Conservation (phyloP, 2,329 filamentous ascomycete species). For the Lachnellula suecica region DNA sequence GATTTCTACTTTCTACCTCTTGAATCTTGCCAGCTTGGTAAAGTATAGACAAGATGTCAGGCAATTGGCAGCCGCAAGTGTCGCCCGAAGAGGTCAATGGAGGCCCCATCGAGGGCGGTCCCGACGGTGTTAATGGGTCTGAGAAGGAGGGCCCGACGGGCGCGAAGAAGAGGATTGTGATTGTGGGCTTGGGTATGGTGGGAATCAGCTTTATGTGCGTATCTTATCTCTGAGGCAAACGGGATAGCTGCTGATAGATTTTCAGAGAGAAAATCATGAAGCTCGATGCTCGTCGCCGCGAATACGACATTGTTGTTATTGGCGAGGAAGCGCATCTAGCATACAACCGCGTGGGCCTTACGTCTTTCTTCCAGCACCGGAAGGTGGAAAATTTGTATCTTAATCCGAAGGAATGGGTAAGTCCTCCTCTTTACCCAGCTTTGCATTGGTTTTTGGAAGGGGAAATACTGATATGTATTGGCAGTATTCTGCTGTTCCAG, state of each 20-base stretch:
- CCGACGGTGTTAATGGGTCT: conserved; percentile 25
- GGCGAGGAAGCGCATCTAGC: conserved; percentile 86
- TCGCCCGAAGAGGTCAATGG: conserved; percentile 22
- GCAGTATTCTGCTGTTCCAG: conserved; percentile 37
- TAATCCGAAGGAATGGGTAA: conserved; percentile 79
- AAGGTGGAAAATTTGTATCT: conserved; percentile 85
- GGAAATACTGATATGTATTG: not conserved
- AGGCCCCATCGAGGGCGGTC: conserved; percentile 19
- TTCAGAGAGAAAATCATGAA: conserved; percentile 84
- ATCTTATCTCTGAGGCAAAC: not conserved
- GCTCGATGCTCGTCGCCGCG: conserved; percentile 70
- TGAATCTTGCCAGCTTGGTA: too few species aligned
- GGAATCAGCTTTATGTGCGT: conserved; percentile 84
- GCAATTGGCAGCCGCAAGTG: conserved; percentile 28
- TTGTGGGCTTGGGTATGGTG: conserved; percentile 91
- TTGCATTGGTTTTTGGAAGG: too few species aligned
- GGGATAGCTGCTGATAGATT: not conserved
- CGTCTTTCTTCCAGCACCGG: conserved; percentile 84
- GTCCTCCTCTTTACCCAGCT: conserved; percentile 17
- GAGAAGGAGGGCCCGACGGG: conserved; percentile 21
- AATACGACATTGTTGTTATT: conserved; percentile 82
- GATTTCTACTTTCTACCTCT: not conserved
- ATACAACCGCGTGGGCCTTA: conserved; percentile 88
- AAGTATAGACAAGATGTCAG: conserved; percentile 29
- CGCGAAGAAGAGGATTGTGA: conserved; percentile 67